Evolutionary conservation across 257 asterid species (phyloP).

Genomic region (Solanum microdontum): DNA sequence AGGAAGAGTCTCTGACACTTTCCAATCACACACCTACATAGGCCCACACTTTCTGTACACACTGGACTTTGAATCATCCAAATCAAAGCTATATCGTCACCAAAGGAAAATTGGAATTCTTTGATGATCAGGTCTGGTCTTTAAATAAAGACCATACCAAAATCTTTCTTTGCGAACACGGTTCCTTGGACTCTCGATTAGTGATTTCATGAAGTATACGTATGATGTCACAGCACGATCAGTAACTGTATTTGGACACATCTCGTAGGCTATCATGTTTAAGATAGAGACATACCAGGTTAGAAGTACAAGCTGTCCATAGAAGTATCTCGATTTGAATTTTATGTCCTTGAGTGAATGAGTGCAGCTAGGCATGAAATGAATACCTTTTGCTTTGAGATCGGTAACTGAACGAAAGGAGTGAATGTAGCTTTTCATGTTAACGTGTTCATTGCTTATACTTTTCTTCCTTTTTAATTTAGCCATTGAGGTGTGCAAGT

Average conservation of each 20-base stretch:
- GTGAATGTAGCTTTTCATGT: not conserved
- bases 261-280: conserved; percentile 22
- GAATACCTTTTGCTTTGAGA: not conserved
- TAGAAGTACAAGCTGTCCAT: not conserved
- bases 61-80: no score
- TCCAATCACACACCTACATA: no score
- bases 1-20: no score
- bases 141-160: no score
- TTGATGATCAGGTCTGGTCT: no score
- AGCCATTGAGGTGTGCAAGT: not conserved
- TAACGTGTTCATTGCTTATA: not conserved
- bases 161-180: no score
- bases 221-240: not conserved
- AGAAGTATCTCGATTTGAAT: not conserved
- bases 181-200: conserved; percentile 16
- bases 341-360: not conserved
- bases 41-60: no score
- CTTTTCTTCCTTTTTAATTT: not conserved
- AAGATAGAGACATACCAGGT: not conserved
- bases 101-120: no score
- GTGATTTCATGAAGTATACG: conserved; percentile 20
- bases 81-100: no score
- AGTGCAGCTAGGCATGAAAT: not conserved
- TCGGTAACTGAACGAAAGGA: not conserved
- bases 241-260: conserved; percentile 1